Conservation (phyloP, 345 rosid genomes). For the Toxicodendron radicans region DNA sequence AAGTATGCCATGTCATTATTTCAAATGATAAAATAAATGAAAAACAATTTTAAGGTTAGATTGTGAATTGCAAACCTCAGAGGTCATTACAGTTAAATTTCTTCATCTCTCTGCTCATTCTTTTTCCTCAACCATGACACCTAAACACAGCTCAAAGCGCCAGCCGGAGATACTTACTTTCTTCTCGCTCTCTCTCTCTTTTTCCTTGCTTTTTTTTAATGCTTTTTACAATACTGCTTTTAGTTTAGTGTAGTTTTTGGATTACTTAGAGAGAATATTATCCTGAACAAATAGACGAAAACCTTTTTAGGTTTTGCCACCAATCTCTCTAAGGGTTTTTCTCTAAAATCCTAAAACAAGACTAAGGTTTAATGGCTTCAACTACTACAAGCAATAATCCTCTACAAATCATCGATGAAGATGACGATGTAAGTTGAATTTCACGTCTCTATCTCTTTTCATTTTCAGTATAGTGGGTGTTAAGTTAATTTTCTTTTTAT, state of each 20-base stretch:
- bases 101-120: too few species aligned
- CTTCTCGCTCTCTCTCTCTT: not conserved
- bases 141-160: too few species aligned
- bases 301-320: constrained; percentile 39
- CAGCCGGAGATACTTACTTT: not conserved
- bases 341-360: too few species aligned
- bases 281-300: too few species aligned
- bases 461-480: not conserved
- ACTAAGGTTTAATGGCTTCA: constrained; percentile 38
- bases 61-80: too few species aligned
- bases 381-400: constrained; percentile 26
- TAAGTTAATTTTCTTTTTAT: constrained; percentile 17
- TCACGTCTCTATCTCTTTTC: not conserved
- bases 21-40: too few species aligned
- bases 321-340: constrained; percentile 11
- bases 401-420: constrained; percentile 39
- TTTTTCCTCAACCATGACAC: too few species aligned
- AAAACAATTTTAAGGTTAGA: too few species aligned
- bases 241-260: not conserved
- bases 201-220: not conserved
- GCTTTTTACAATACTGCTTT: not conserved
- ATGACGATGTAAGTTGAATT: constrained; percentile 46
- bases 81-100: too few species aligned
- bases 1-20: too few species aligned
- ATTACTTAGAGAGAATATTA: constrained; percentile 29